Conservation (phyloP, 768 basidiomycete species). For the Leccinum uliginosum region DNA sequence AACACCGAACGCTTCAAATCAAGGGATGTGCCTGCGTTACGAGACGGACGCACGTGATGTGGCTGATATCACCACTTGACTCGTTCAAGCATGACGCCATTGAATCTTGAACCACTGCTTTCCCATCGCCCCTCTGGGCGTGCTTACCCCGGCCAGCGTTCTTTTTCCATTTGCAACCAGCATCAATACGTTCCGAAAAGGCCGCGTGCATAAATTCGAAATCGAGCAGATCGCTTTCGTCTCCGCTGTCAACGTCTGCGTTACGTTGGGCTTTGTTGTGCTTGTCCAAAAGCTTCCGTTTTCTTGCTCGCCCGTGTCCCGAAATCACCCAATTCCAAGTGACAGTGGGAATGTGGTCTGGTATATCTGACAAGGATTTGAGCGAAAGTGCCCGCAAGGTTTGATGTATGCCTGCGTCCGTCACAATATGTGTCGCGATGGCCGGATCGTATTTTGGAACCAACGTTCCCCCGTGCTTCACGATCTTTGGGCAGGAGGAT, state of each 20-base stretch:
- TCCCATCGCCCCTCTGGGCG: neutral
- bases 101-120: neutral
- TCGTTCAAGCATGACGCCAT: neutral
- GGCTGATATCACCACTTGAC: conserved; percentile 35
- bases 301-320: conserved; percentile 30
- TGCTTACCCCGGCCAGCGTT: conserved; percentile 5
- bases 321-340: conserved; percentile 59
- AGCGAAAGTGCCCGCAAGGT: conserved; percentile 43
- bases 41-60: conserved; percentile 43
- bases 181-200: conserved; percentile 44
- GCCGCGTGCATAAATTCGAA: conserved; percentile 45
- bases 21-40: neutral
- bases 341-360: conserved; percentile 59
- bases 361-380: conserved; percentile 51
- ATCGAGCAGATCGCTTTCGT: conserved; percentile 21
- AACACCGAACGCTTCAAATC: conserved; percentile 5
- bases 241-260: neutral
- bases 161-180: conserved; percentile 30
- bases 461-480: conserved; percentile 59
- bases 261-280: conserved; percentile 14
- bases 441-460: conserved; percentile 53
- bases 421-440: conserved; percentile 64
- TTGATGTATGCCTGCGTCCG: conserved; percentile 33
- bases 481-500: conserved; percentile 41
- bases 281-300: conserved; percentile 3